Evolutionary conservation across 1,284 basidiomycete genomes (phyloP), one percentile per base, ranked within the genome.

Genomic region (Agaricales sp.): DNA sequence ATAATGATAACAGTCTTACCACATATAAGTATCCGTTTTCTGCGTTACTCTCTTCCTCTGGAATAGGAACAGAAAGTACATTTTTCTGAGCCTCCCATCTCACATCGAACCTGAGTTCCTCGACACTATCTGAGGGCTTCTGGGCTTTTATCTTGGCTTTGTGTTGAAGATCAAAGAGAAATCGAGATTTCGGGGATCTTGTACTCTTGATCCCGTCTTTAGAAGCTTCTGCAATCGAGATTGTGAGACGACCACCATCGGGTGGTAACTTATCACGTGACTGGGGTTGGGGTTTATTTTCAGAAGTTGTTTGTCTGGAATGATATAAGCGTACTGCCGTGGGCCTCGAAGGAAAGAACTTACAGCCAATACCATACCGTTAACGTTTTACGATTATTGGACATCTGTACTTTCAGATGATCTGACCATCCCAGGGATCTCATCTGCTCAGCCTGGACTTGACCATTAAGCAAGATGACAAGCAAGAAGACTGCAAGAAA

Each of bases 391-490:
- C 85, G 73, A 57, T 82, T 74, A 43, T 73, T 69, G 3, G 69
- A 73, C 70, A 88, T 79, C 39, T 75, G 72, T 2, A 88, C 72
- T 6, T 69, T 73, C 38, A 89, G 61, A 60, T 77, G 82, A 19
- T 89, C 77, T 3, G 75, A 77, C 87, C 86, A 90, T 16, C 87
- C 88, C 11, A 89, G 68, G n/a, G 75, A 75, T 37, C 82, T 73
- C 73, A 90, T 76, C 26, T 83, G 73, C 57, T 78, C 67, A 3
- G 82, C 84, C 82, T 87, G 55, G n/a, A n/a, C n/a, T n/a, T n/a
- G n/a, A n/a, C n/a, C n/a, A n/a, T n/a, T n/a, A n/a, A n/a, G n/a
- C 30, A 35, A 35, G 30, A 35, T 35, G 30, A n/a, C n/a, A n/a
- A 35, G 30, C 30, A 8, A 8, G 30, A 35, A 35, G 30, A 35